A percentile compares a stretch with the other conserved stretches of the same genome.
phyloP scores from a whole-genome alignment of 352 stramenopile genomes.

The Phytophthora fragariaefolia region DNA sequence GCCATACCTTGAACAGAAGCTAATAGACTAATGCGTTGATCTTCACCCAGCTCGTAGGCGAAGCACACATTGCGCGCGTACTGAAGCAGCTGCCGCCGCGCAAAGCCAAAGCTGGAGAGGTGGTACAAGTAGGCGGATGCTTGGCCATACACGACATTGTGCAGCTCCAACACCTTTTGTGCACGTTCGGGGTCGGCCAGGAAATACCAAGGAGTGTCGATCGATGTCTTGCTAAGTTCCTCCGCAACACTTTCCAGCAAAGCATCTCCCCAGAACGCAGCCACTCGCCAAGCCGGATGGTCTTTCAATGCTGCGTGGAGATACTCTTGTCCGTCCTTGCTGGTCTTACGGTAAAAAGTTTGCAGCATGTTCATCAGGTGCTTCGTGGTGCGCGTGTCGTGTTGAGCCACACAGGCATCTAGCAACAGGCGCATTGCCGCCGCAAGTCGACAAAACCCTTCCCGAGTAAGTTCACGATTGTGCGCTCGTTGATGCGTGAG shows the following conservation, averaged over 20 bases:
- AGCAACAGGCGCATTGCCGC: constrained; percentile 65
- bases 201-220: constrained; percentile 74
- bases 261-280: constrained; percentile 77
- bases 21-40: constrained; percentile 78
- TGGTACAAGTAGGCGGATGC: constrained; percentile 79
- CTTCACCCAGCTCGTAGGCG: constrained; percentile 80
- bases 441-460: constrained; percentile 63
- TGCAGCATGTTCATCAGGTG: constrained; percentile 88
- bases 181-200: constrained; percentile 57
- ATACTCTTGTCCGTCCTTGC: constrained; percentile 64
- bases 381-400: constrained; percentile 73
- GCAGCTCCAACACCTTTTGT: constrained; percentile 76
- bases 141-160: constrained; percentile 85
- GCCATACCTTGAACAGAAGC: constrained; percentile 57
- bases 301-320: constrained; percentile 57
- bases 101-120: constrained; percentile 75
- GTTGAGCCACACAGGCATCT: constrained; percentile 62
- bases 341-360: constrained; percentile 70
- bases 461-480: constrained; percentile 56
- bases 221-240: constrained; percentile 77
- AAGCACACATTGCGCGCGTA: constrained; percentile 81
- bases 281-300: constrained; percentile 71
- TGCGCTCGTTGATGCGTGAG: constrained; percentile 75
- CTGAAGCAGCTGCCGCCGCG: constrained; percentile 67
- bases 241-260: constrained; percentile 78